Evolutionary conservation across 1,284 basidiomycete genomes (phyloP).

Genomic region (Leccinum huronense): DNA sequence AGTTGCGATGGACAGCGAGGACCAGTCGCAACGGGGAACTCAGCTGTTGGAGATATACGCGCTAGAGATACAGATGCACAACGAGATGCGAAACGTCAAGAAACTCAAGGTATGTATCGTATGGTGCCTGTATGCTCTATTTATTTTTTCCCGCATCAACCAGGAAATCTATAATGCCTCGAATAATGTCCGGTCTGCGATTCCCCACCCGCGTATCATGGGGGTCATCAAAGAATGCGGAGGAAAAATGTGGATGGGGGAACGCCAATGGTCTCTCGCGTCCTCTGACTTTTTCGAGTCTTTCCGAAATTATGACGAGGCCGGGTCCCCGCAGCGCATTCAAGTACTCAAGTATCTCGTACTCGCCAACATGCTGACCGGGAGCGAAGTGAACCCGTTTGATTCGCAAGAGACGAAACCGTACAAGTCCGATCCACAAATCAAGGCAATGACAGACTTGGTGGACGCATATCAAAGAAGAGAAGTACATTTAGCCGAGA

Average conservation of each 20-base stretch:
- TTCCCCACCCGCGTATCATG: conserved; percentile 98
- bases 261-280: conserved; percentile 97
- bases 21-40: conserved; percentile 87
- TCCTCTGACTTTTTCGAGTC: conserved; percentile 99
- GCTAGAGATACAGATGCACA: conserved; percentile 99
- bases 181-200: conserved; percentile 90
- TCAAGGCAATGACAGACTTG: conserved; percentile 96
- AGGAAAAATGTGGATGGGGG: conserved; percentile 99
- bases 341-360: conserved; percentile 99
- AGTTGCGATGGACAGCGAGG: conserved; percentile 63
- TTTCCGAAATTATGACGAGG: conserved; percentile 98
- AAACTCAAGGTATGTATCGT: conserved; percentile 75
- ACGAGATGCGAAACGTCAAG: conserved; percentile 92
- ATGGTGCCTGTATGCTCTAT: not conserved
- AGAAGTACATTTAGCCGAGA: conserved; percentile 95
- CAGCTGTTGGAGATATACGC: conserved; percentile 98
- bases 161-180: conserved; percentile 98
- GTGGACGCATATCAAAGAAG: conserved; percentile 95
- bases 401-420: conserved; percentile 99
- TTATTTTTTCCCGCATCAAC: not conserved
- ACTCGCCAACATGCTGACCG: conserved; percentile 97
- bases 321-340: conserved; percentile 93
- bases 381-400: conserved; percentile 98
- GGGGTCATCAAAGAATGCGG: conserved; percentile 99
- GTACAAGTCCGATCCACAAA: conserved; percentile 96